Conservation (phyloP, 2,329 filamentous ascomycete species). For the Bipolaris cookei region DNA sequence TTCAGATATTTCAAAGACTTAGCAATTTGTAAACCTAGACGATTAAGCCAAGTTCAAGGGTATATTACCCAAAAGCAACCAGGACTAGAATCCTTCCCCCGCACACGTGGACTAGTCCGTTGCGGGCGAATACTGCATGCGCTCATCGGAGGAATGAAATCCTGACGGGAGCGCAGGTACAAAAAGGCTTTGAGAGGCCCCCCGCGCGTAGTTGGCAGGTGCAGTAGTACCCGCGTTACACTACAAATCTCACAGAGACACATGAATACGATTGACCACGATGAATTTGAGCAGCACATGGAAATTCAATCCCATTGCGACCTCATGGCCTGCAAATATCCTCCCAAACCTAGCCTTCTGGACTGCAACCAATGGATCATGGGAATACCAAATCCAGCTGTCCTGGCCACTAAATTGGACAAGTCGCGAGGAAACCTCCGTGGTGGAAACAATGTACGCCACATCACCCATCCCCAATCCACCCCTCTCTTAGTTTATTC, state of each 20-base stretch:
- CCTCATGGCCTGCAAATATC: constrained; percentile 30
- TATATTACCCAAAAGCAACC: constrained; percentile 4
- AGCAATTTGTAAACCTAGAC: too few species aligned
- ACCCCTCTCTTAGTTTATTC: neutral
- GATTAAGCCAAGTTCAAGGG: neutral
- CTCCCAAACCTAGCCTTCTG: constrained; percentile 40
- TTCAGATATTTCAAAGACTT: too few species aligned
- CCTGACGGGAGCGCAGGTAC: too few species aligned
- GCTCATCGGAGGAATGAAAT: neutral
- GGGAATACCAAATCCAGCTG: constrained; percentile 45
- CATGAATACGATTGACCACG: neutral
- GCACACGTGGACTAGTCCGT: neutral
- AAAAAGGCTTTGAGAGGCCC: too few species aligned
- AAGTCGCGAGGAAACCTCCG: constrained; percentile 26
- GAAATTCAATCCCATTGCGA: constrained; percentile 38
- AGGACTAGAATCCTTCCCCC: constrained; percentile 13
- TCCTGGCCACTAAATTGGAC: constrained; percentile 46
- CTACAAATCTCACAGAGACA: too few species aligned
- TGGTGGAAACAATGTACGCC: constrained; percentile 42
- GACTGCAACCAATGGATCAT: constrained; percentile 43
- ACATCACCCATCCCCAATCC: too few species aligned
- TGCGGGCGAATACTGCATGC: neutral
- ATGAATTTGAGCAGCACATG: constrained; percentile 36
- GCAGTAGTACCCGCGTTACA: too few species aligned
- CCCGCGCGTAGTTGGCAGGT: too few species aligned